These are phyloP conservation scores for Solanum neorickii DNA, from an alignment of 257 asterid species.

Conservation along the genomic window DNA sequence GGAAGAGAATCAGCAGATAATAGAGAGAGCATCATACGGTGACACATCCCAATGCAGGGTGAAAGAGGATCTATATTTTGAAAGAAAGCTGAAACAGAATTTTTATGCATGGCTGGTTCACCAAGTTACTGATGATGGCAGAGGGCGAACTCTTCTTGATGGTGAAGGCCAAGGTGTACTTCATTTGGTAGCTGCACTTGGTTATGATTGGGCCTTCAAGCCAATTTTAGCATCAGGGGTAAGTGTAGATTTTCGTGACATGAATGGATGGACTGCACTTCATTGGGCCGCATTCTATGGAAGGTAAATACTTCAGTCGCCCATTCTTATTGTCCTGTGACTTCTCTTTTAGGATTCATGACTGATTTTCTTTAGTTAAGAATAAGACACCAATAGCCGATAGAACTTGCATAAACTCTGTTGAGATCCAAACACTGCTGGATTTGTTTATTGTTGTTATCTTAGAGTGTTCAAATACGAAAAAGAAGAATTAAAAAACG, in stretches of 20 bases:
- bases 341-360: not conserved
- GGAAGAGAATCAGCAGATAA: slow-evolving; percentile 39
- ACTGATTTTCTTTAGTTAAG: not conserved
- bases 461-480: not conserved
- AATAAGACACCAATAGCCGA: not conserved
- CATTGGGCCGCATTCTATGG: slow-evolving; percentile 98
- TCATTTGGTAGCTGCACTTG: slow-evolving; percentile 95
- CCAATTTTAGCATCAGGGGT: slow-evolving; percentile 61
- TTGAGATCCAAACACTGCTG: not conserved
- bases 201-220: slow-evolving; percentile 81
- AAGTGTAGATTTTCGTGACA: slow-evolving; percentile 86
- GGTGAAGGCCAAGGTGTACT: slow-evolving; percentile 80
- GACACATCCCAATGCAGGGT: slow-evolving; percentile 21
- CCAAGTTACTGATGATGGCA: slow-evolving; percentile 48
- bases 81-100: slow-evolving; percentile 44
- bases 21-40: slow-evolving; percentile 15
- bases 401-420: not conserved
- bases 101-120: slow-evolving; percentile 68
- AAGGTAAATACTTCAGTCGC: slow-evolving; percentile 36
- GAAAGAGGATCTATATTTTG: slow-evolving; percentile 38
- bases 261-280: slow-evolving; percentile 92
- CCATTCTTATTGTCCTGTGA: not conserved
- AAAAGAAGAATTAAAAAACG: not conserved
- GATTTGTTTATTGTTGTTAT: not conserved
- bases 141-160: slow-evolving; percentile 43